phyloP scores from a whole-genome alignment of 495 filamentous ascomycete species.

The Cercophora newfieldiana region DNA sequence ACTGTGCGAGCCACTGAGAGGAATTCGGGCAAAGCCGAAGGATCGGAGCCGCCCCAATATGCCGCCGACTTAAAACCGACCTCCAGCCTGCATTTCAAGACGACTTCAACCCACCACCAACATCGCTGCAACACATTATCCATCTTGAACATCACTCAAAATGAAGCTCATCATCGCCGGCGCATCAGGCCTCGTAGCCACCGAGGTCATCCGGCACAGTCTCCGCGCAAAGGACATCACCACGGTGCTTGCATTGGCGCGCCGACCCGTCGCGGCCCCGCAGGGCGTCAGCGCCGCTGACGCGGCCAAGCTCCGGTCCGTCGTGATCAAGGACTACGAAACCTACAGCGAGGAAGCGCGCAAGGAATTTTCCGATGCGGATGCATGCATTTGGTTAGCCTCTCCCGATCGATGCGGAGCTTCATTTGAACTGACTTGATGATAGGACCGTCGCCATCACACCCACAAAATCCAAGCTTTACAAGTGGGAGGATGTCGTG shows the following conservation, averaged over 20 bases:
- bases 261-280: conserved; percentile 25
- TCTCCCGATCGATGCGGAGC: not conserved
- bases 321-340: conserved; percentile 45
- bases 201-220: conserved; percentile 49
- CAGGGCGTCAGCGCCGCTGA: conserved; percentile 17
- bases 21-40: not conserved
- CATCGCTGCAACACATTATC: not conserved
- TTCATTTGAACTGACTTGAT: not conserved
- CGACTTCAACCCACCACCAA: not conserved
- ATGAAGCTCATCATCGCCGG: conserved; percentile 59
- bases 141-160: not conserved
- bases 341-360: conserved; percentile 45
- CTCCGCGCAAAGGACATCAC: conserved; percentile 41
- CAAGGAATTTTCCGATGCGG: conserved; percentile 44
- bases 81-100: not conserved
- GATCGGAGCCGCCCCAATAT: not conserved
- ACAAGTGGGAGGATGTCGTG: conserved; percentile 41
- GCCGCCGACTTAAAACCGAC: not conserved
- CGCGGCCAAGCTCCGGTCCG: conserved; percentile 41
- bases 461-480: conserved; percentile 36
- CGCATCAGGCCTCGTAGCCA: conserved; percentile 51
- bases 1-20: not conserved
- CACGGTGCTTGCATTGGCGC: conserved; percentile 44
- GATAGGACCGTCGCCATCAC: conserved; percentile 47
- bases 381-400: conserved; percentile 54